Evolutionary conservation across 164 flowering plant genomes (phyloP).

Genomic region (Nelumbo lutea): DNA sequence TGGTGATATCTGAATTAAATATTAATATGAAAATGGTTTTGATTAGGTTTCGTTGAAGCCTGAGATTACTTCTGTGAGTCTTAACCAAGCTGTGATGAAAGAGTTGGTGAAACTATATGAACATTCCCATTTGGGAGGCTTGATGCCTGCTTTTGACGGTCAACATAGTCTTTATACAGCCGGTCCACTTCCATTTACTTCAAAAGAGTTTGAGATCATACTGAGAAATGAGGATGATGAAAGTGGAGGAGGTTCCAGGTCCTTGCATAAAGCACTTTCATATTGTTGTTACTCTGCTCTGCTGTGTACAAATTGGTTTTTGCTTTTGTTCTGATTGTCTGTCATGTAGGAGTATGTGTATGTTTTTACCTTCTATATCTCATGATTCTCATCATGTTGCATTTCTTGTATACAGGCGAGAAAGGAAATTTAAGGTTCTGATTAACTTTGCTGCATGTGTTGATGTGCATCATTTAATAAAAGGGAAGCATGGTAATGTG

Average conservation of each 20-base stretch:
- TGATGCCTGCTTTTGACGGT: slow-evolving; percentile 7
- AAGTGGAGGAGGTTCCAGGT: background rate
- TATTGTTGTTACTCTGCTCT: too few relatives aligned
- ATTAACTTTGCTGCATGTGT: background rate
- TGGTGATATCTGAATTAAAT: background rate
- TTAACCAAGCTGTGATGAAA: background rate
- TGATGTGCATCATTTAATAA: background rate
- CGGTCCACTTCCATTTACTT: slow-evolving; percentile 7
- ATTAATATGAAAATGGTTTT: background rate
- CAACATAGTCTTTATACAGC: slow-evolving; percentile 3
- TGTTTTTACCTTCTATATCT: too few relatives aligned
- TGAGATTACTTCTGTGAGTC: background rate
- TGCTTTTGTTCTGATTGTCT: too few relatives aligned
- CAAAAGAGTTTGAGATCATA: slow-evolving; percentile 5
- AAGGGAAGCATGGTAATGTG: background rate
- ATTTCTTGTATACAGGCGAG: background rate
- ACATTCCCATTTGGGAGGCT: background rate
- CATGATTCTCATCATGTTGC: background rate
- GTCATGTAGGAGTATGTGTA: too few relatives aligned
- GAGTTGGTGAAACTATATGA: background rate
- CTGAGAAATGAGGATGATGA: background rate
- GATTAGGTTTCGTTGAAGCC: background rate
- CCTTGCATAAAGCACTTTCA: background rate
- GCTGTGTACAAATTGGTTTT: too few relatives aligned
- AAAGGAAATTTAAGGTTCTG: background rate